Percentiles rank a stretch among this genome's conserved stretches.
Evolutionary conservation across 768 basidiomycete species (phyloP).

Genomic region (Boletus insuetus): DNA sequence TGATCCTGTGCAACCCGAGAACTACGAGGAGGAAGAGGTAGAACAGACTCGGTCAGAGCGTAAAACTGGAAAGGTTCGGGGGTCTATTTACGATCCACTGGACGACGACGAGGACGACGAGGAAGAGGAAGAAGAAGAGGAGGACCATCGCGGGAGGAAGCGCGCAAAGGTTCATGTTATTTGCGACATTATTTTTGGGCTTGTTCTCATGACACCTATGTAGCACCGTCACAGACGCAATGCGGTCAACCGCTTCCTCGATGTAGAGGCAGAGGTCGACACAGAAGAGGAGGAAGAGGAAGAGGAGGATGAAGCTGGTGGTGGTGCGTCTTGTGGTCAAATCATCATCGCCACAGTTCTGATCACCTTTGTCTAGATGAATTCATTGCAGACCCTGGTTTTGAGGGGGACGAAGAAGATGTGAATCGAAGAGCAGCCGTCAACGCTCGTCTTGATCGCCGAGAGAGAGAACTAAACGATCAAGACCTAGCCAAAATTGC

Average conservation of each 20-base stretch:
- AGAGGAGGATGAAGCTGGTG: constrained; percentile 72
- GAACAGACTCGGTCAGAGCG: constrained; percentile 21
- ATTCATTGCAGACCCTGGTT: constrained; percentile 62
- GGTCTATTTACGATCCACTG: constrained; percentile 36
- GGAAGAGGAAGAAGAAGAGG: constrained; percentile 59
- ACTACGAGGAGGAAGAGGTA: constrained; percentile 41
- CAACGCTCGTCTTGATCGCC: constrained; percentile 68
- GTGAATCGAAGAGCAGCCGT: constrained; percentile 47
- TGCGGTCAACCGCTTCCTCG: constrained; percentile 80
- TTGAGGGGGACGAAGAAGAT: constrained; percentile 67
- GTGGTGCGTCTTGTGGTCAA: constrained; percentile 35
- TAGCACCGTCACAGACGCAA: constrained; percentile 67
- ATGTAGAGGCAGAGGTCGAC: constrained; percentile 94
- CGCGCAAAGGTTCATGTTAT: constrained; percentile 52
- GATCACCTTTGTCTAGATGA: constrained; percentile 44
- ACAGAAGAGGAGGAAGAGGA: constrained; percentile 97
- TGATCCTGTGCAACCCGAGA: constrained; percentile 28
- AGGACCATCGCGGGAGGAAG: constrained; percentile 47
- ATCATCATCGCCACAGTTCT: constrained; percentile 1
- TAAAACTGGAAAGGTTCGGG: constrained; percentile 24
- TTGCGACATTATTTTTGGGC: background rate
- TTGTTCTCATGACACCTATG: constrained; percentile 4
- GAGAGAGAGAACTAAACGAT: constrained; percentile 72
- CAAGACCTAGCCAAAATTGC: constrained; percentile 85
- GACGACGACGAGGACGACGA: constrained; percentile 50